phyloP scores from a whole-genome alignment of 2,329 filamentous ascomycete genomes.

The Drechslera avenae region DNA sequence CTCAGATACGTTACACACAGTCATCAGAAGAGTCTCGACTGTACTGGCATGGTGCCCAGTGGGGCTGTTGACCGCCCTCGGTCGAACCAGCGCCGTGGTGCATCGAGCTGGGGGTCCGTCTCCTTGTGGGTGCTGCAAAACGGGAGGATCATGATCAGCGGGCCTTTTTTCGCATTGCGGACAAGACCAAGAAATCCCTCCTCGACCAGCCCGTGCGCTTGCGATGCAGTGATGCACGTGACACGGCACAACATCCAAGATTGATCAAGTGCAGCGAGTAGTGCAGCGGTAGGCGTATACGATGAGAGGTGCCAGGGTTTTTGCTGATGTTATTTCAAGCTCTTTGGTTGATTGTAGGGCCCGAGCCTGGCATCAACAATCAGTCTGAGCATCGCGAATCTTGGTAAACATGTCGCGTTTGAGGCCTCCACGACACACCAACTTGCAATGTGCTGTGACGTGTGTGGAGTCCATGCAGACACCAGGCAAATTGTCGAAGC shows the following conservation, averaged over 20 bases:
- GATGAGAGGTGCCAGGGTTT: too few species aligned
- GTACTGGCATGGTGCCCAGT: not conserved
- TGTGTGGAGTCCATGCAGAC: conserved; percentile 16
- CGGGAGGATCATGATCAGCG: conserved; percentile 30
- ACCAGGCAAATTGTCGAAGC: conserved; percentile 13
- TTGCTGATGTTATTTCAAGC: too few species aligned
- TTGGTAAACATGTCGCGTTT: not conserved
- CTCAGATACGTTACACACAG: not conserved
- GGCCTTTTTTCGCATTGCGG: conserved; percentile 10
- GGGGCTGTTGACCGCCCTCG: conserved; percentile 1
- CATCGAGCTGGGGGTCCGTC: conserved; percentile 18
- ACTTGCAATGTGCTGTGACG: conserved; percentile 24
- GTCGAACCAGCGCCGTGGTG: conserved; percentile 12
- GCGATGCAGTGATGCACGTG: conserved; percentile 2
- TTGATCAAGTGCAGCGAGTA: not conserved
- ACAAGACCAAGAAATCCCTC: not conserved
- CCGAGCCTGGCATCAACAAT: not conserved
- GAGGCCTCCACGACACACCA: not conserved
- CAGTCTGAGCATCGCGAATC: not conserved
- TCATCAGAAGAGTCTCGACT: conserved; percentile 6
- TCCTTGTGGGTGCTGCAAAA: conserved; percentile 19
- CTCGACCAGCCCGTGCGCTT: not conserved
- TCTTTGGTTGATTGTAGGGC: too few species aligned
- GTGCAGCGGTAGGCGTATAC: not conserved
- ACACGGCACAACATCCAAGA: not conserved